Base-by-base conservation (phyloP, 306 rosid genomes). In the Lathyrus aphaca region DNA sequence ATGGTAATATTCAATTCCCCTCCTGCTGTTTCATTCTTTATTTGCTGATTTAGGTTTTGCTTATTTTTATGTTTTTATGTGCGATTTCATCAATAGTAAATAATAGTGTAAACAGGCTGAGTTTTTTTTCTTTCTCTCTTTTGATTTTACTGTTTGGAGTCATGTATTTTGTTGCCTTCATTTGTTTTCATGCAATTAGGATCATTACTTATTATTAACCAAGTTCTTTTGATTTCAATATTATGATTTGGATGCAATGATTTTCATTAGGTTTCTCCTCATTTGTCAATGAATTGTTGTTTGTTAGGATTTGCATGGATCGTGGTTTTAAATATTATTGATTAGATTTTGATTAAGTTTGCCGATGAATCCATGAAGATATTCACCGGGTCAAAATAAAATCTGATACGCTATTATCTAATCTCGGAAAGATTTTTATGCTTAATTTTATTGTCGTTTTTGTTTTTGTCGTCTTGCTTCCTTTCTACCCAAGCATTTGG, bases 1-100 rank as follows among this genome's bases (percentile, higher is more conserved):
- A 95, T 64, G 99, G 99, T 95, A 72, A 11, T 39, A 2, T 35
- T 53, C 14, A 9, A 32, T 35, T 25, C 8, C 25, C 60, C n/a
- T 21, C 12, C 8, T 43, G 46, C 19, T 71, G 1, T 43, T 58
- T 45, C 30, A 2, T 15, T 46, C 42, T 58, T 45, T 44, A 15
- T 54, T 53, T 45, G 29, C 21, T 37, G 55, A n/a, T 58, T 66
- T 54, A 54, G 39, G 18, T 39, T 37, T 50, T 75, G 16, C 48
- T 61, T 29, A 3, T 38, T 12, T 53, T 48, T 0, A 14, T 64
- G 0, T 40, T 57, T 57, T 66, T 46, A 9, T 13, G 3, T 64
- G 42, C 19, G 42, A 65, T 66, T 70, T 80, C 9, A 8, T 38
- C 14, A 14, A 48, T 43, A 5, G 10, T 9, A 29, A n/a, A 25